Conservation (phyloP, 352 stramenopile species). For the Phytophthora sansomeana region DNA sequence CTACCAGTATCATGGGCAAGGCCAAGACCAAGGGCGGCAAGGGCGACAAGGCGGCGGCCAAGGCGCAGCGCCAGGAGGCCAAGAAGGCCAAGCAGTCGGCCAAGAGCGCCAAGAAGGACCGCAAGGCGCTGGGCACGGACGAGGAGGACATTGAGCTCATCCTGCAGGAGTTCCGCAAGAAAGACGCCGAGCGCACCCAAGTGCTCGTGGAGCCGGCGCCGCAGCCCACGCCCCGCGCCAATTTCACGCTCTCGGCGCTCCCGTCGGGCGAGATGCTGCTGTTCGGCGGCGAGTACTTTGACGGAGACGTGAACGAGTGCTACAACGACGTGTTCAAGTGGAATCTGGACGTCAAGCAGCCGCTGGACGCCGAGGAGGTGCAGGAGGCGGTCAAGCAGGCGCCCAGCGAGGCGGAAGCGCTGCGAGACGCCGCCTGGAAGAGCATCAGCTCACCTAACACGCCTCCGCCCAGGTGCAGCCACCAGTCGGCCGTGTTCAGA, state of each 20-base stretch:
- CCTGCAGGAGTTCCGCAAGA: conserved; percentile 81
- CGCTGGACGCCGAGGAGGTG: conserved; percentile 25
- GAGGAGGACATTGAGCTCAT: conserved; percentile 88
- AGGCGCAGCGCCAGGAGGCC: conserved; percentile 75
- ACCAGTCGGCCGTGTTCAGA: conserved; percentile 95
- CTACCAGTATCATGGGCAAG: conserved; percentile 56
- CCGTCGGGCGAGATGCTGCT: conserved; percentile 87
- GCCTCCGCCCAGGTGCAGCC: conserved; percentile 93
- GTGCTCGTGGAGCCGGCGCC: conserved; percentile 57
- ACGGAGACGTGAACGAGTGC: conserved; percentile 96
- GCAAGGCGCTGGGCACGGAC: conserved; percentile 74
- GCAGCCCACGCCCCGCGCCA: conserved; percentile 76
- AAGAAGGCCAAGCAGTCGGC: conserved; percentile 88
- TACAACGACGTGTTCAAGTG: conserved; percentile 97
- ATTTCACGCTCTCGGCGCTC: conserved; percentile 83
- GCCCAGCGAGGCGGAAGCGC: conserved; percentile 25
- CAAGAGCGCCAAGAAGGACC: conserved; percentile 82
- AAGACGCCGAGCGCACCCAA: conserved; percentile 75
- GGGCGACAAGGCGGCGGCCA: conserved; percentile 73
- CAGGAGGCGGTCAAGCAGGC: conserved; percentile 2
- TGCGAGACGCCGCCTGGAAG: conserved; percentile 78
- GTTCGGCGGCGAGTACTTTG: conserved; percentile 98
- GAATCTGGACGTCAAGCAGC: conserved; percentile 77
- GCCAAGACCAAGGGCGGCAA: conserved; percentile 67
- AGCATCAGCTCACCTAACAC: conserved; percentile 90